A percentile compares a stretch with the other conserved stretches of the same genome.
These are phyloP conservation scores for Lophiotrema nucula DNA, from an alignment of 495 filamentous ascomycete genomes.

Conservation along the genomic window DNA sequence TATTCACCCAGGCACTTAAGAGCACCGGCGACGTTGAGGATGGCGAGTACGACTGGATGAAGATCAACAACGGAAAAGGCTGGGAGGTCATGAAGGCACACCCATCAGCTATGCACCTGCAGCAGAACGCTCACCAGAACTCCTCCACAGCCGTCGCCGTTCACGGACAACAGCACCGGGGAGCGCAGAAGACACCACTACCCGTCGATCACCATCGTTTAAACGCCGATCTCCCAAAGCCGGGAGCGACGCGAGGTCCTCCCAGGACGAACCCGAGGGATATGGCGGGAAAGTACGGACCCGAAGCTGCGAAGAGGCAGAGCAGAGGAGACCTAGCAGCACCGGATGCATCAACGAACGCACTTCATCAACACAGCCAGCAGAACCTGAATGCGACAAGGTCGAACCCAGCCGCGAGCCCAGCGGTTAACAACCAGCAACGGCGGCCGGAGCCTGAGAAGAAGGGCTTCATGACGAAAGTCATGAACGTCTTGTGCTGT, in stretches of 20 bases:
- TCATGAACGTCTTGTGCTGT: slow-evolving; percentile 33
- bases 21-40: slow-evolving; percentile 93
- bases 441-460: slow-evolving; percentile 22
- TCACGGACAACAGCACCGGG: slow-evolving; percentile 55
- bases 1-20: slow-evolving; percentile 96
- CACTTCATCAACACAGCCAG: slow-evolving; percentile 34
- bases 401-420: slow-evolving; percentile 15
- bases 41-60: slow-evolving; percentile 99
- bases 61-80: slow-evolving; percentile 89
- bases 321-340: slow-evolving; percentile 32
- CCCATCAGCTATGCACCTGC: slow-evolving; percentile 63
- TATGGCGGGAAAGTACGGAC: slow-evolving; percentile 20
- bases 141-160: slow-evolving; percentile 70
- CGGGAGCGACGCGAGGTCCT: slow-evolving; percentile 59
- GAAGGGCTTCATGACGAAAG: slow-evolving; percentile 27
- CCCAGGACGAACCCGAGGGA: slow-evolving; percentile 45
- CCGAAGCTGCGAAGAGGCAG: slow-evolving; percentile 32
- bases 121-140: slow-evolving; percentile 66
- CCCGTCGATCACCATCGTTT: slow-evolving; percentile 70
- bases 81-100: slow-evolving; percentile 90
- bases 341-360: slow-evolving; percentile 34
- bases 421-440: slow-evolving; percentile 2
- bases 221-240: slow-evolving; percentile 69
- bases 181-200: slow-evolving; percentile 50
- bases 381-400: slow-evolving; percentile 26